A percentile compares a stretch with the other conserved stretches of the same genome.
Evolutionary conservation across 2,329 filamentous ascomycete species (phyloP).

Genomic region (Neonectria neomacrospora): DNA sequence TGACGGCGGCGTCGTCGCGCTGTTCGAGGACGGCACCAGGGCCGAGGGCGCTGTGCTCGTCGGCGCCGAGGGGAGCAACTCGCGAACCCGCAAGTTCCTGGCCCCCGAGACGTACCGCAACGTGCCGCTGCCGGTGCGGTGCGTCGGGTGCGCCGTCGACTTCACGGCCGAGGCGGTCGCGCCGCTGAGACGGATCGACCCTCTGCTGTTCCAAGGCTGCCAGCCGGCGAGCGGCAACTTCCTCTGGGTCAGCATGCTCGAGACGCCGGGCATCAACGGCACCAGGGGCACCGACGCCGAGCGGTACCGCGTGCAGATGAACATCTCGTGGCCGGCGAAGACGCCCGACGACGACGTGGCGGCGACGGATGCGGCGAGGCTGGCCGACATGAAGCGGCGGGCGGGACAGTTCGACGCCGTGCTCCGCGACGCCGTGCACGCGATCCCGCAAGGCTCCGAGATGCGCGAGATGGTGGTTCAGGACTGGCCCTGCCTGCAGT

Average conservation of each 20-base stretch:
- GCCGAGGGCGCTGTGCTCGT: slow-evolving; percentile 50
- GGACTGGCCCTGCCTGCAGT: slow-evolving; percentile 52
- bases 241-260: slow-evolving; percentile 61
- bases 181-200: slow-evolving; percentile 60
- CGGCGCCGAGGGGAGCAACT: slow-evolving; percentile 55
- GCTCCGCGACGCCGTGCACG: slow-evolving; percentile 55
- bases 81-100: slow-evolving; percentile 50
- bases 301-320: slow-evolving; percentile 57
- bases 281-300: slow-evolving; percentile 46
- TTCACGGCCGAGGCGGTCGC: slow-evolving; percentile 52
- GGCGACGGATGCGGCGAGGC: slow-evolving; percentile 44
- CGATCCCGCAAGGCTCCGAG: slow-evolving; percentile 55
- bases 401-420: slow-evolving; percentile 49
- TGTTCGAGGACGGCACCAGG: slow-evolving; percentile 48
- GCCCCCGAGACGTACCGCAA: slow-evolving; percentile 47
- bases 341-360: slow-evolving; percentile 49
- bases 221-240: slow-evolving; percentile 62
- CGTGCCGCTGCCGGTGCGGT: slow-evolving; percentile 49
- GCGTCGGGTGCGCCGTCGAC: slow-evolving; percentile 52
- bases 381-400: slow-evolving; percentile 54
- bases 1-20: slow-evolving; percentile 39
- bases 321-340: slow-evolving; percentile 58
- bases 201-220: slow-evolving; percentile 64
- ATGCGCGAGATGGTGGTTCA: slow-evolving; percentile 51
- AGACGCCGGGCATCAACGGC: slow-evolving; percentile 52